Base-by-base conservation (phyloP, 345 rosid genomes). In the Cardamine chenopodiifolia region DNA sequence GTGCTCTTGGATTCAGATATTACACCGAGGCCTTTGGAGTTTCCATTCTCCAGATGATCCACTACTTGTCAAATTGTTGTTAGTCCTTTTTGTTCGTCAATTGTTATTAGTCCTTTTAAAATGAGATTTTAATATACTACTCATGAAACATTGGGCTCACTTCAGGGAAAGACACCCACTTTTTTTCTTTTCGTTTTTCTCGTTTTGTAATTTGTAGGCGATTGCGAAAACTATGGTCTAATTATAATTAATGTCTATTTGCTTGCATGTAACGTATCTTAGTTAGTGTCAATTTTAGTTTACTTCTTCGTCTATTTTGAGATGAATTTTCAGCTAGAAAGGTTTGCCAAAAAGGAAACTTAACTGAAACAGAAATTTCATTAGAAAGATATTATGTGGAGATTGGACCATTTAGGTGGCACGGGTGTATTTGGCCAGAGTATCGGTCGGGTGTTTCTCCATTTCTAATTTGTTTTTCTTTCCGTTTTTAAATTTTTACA, bases 1-100 rank as follows among this genome's bases (percentile, higher is more conserved):
- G 50, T 50, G 54, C 68, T 76, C 7, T 79, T 84, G 31, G 78
- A 66, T 50, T 79, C 86, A 68, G 80, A 69, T 56, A 83, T 84
- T 25, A 80, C 72, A 70, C 19, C 25, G 71, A 70, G 74, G 53
- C 85, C 91, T 61, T 52, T 77, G 22, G 76, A 54, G 76, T 66
- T 53, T 48, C 75, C 85, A 63, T 54, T 72, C 67, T 34, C 76
- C 60, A 75, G 71, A 77, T 78, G 71, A 67, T 82, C 83, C 48
- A 63, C 64, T 39, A 54, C 11, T 40, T 40, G 6, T 39, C 50
- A 62, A 15, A 62, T 39, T 23, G 13, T 22, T 61, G 0, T 15
- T 42, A 14, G 22, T 62, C 17, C 17, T 39, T 4, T 42, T 19
- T n/a, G n/a, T n/a, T n/a, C n/a, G n/a, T n/a, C n/a, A n/a, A n/a